Evolutionary conservation across 768 basidiomycete species (phyloP), one percentile per base, ranked within the genome.

Genomic region (Suillus spraguei): DNA sequence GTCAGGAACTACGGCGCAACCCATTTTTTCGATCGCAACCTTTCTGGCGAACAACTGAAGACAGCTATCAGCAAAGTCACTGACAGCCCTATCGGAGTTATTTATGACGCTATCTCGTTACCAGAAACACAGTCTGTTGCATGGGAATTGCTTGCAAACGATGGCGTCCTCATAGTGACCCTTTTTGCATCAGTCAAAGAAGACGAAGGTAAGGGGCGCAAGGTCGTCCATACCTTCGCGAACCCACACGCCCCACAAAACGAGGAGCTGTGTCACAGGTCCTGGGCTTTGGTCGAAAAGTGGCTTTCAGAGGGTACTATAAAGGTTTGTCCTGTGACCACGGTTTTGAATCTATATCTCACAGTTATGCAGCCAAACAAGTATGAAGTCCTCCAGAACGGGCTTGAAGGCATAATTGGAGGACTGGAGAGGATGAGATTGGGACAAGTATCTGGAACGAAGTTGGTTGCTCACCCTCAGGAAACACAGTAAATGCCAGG

Each of bases 391-490:
- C 68, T 84, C 13, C 74, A 77, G 0, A 67, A 71, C 20, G 83
- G 83, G 2, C 71, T 84, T 1, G 61, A 66, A 7, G 82, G 77
- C 9, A 74, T 84, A 11, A 52, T 63, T 0, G 73, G 60, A 13
- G 82, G 79, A 3, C 64, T 84, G 32, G 70, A 77, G 50, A 70
- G 70, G 63, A 53, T 84, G 67, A 70, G 69, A 68, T 64, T 66
- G 5, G 74, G 78, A 13, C 64, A 78, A 62, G 72, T 83, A 28
- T 82, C 80, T 24, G 82, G 78, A 4, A 70, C 65, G 22, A 85
- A 85, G 67, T 68, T 84, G 17, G 74, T 84, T 9, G 78, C 64
- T 2, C 77, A 70, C 60, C 82, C 81, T 22, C 76, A 77, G 62
- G 78, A 82, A 50, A 79, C 77, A 24, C 59, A 39, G 54, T 74